phyloP scores from a whole-genome alignment of 2,329 filamentous ascomycete species.

The Pseudopithomyces maydicus region DNA sequence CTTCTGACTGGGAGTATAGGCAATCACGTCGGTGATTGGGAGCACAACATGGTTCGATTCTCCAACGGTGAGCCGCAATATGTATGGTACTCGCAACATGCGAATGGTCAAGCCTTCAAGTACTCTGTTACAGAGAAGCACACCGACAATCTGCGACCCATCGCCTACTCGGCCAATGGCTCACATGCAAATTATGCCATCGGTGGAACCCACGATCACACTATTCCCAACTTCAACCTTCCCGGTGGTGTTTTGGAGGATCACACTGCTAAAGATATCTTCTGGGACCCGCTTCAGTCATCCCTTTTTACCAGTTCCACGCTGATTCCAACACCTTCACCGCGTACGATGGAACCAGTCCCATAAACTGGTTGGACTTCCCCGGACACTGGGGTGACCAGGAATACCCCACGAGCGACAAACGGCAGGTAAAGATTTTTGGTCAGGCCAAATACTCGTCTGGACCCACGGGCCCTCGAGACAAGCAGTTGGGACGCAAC shows the following conservation, averaged over 20 bases:
- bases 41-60: conserved; percentile 72
- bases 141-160: conserved; percentile 54
- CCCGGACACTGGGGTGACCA: conserved; percentile 67
- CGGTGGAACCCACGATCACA: conserved; percentile 64
- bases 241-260: conserved; percentile 57
- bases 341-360: conserved; percentile 53
- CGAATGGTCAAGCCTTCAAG: conserved; percentile 66
- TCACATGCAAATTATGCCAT: conserved; percentile 70
- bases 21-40: conserved; percentile 70
- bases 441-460: conserved; percentile 55
- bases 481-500: conserved; percentile 62
- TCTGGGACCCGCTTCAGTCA: conserved; percentile 65
- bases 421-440: conserved; percentile 54
- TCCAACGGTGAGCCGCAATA: conserved; percentile 58
- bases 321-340: conserved; percentile 49
- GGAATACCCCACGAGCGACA: conserved; percentile 58
- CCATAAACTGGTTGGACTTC: conserved; percentile 62
- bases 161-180: conserved; percentile 64
- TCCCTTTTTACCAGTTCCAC: conserved; percentile 63
- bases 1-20: conserved; percentile 26
- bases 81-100: conserved; percentile 69
- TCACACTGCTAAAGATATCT: conserved; percentile 59
- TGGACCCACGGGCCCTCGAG: conserved; percentile 66
- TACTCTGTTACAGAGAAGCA: conserved; percentile 61
- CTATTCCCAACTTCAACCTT: conserved; percentile 65